Conservation (phyloP, 148 eudicot genomes). For the Camellia sinensis region DNA sequence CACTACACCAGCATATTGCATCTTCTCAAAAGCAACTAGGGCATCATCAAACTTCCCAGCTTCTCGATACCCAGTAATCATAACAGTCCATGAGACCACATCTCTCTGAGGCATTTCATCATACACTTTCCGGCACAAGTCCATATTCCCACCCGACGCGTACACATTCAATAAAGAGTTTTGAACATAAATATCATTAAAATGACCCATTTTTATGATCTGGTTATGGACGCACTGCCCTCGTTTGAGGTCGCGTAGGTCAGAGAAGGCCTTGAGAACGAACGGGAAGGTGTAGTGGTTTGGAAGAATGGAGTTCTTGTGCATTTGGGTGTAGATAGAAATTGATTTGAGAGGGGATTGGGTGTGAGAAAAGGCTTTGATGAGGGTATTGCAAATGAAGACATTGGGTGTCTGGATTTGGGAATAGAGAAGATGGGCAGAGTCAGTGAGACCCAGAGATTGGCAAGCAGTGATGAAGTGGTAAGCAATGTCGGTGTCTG, state of each 20-base stretch:
- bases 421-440: constrained; percentile 37
- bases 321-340: constrained; percentile 38
- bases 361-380: constrained; percentile 35
- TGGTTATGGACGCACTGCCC: constrained; percentile 39
- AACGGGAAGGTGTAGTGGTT: constrained; percentile 48
- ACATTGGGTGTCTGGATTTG: constrained; percentile 29
- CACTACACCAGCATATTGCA: constrained; percentile 36
- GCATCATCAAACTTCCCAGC: constrained; percentile 36
- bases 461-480: constrained; percentile 44
- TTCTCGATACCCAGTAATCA: constrained; percentile 42
- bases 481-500: constrained; percentile 38
- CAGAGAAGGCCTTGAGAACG: constrained; percentile 38
- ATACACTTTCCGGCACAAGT: constrained; percentile 31
- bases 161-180: constrained; percentile 44
- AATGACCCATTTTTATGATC: constrained; percentile 29
- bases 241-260: constrained; percentile 18
- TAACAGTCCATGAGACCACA: constrained; percentile 52
- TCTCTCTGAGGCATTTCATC: constrained; percentile 53
- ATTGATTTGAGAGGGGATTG: constrained; percentile 25
- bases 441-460: constrained; percentile 24
- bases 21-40: constrained; percentile 31
- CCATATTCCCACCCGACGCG: constrained; percentile 30
- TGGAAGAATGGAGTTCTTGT: constrained; percentile 19
- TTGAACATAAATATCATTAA: constrained; percentile 37
- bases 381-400: constrained; percentile 45